A percentile compares a stretch with the other conserved stretches of the same genome.
phyloP scores from a whole-genome alignment of 148 eudicot species.

The Persicaria maculosa region DNA sequence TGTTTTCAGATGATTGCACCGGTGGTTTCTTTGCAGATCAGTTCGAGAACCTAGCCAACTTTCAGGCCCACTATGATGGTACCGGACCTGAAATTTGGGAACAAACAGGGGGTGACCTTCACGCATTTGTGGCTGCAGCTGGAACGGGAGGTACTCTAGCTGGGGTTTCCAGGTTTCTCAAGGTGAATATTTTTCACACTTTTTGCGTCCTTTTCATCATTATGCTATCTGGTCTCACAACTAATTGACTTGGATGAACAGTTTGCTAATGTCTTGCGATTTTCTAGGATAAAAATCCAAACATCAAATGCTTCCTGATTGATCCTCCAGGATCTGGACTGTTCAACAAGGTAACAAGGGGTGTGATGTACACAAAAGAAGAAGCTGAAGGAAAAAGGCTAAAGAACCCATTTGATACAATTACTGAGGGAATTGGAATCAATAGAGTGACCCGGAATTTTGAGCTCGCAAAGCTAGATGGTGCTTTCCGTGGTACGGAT shows the following conservation, averaged over 20 bases:
- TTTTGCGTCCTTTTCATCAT: not conserved
- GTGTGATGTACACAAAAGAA: constrained; percentile 93
- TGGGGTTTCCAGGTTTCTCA: constrained; percentile 75
- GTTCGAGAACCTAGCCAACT: constrained; percentile 93
- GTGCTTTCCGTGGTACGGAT: constrained; percentile 90
- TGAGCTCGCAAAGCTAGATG: constrained; percentile 79
- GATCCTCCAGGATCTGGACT: constrained; percentile 98
- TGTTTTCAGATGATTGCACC: constrained; percentile 49
- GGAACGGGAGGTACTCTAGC: constrained; percentile 98
- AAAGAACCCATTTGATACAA: constrained; percentile 87
- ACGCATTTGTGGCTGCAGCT: constrained; percentile 94
- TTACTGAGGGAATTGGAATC: constrained; percentile 96
- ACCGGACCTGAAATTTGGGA: constrained; percentile 98
- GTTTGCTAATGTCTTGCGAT: not conserved
- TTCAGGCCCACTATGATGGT: constrained; percentile 80
- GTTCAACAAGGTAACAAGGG: constrained; percentile 90
- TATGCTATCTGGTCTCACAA: not conserved
- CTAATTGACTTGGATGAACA: not conserved
- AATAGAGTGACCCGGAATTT: constrained; percentile 86
- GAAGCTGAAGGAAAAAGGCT: constrained; percentile 96
- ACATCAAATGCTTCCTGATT: constrained; percentile 68
- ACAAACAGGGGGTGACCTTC: constrained; percentile 65
- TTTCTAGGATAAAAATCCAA: constrained; percentile 62
- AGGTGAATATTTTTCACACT: constrained; percentile 33
- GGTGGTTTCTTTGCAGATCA: constrained; percentile 98